These are phyloP conservation scores for Microbotryomycetes sp. DNA, from an alignment of 1,284 basidiomycete species.

Conservation along the genomic window DNA sequence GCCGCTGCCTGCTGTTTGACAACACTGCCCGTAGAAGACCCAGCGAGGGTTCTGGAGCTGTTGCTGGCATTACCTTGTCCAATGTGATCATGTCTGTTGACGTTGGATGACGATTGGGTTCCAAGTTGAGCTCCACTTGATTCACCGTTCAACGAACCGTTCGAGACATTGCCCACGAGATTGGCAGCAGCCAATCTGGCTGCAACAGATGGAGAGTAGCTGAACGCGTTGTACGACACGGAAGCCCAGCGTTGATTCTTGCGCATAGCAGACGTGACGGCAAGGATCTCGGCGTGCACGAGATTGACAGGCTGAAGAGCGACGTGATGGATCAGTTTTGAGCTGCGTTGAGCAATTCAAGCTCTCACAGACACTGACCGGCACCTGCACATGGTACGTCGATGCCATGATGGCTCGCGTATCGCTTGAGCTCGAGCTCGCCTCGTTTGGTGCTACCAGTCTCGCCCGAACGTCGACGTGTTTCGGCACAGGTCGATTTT, in stretches of 20 bases:
- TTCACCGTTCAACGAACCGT: not conserved
- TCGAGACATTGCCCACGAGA: not conserved
- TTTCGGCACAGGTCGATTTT: no score
- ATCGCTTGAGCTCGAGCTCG: no score
- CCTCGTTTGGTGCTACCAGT: no score
- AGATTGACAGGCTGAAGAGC: constrained; percentile 56
- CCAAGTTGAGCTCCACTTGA: not conserved
- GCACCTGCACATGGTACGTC: not conserved
- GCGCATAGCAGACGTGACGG: constrained; percentile 93
- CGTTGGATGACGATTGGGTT: not conserved
- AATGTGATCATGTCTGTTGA: not conserved
- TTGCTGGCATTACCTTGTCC: constrained; percentile 57
- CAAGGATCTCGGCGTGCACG: constrained; percentile 76
- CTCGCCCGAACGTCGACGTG: no score
- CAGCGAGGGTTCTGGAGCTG: constrained; percentile 55
- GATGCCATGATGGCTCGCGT: not conserved
- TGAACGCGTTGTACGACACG: constrained; percentile 52
- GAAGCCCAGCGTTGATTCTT: constrained; percentile 91
- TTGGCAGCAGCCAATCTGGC: constrained; percentile 41
- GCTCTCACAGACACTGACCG: no score
- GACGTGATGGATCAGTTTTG: no score
- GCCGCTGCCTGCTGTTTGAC: constrained; percentile 3
- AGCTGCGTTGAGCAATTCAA: no score
- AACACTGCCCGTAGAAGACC: constrained; percentile 53
- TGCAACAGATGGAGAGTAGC: constrained; percentile 51